Base-by-base conservation (phyloP, 2,329 filamentous ascomycete species). In the Botryotinia calthae region DNA sequence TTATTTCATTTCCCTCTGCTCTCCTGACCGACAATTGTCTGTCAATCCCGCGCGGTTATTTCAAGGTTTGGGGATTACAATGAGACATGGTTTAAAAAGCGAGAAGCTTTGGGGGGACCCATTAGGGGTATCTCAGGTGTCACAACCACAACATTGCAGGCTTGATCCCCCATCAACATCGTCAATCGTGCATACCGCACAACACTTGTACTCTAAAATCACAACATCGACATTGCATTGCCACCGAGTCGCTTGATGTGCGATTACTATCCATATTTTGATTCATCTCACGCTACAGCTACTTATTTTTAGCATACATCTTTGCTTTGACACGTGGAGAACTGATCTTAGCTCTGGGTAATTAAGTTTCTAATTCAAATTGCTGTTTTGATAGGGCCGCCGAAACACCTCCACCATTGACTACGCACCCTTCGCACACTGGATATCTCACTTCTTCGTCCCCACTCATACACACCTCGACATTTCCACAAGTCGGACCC, bases 371-470 rank as follows among this genome's bases (percentile, higher is more conserved):
- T 72, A 51, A 72, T 42, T 37, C 40, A 31, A 67, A 67, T 72
- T 72, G 42, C 37, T 22, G 20, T 20, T 42, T 67, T 72, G 48
- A 67, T 67, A 72, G 62, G 71, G 71, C 66, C 51, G 34, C 70
- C 54, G 71, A 61, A 59, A 71, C 70, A 59, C 51, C 22, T 72
- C 84, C 85, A 71, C 82, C 86, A 72, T 82, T 87, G 71, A 87
- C 87, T 61, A 84, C 87, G 42, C 88, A 89, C 80, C 87, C 89
- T 70, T 91, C 91, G 48, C 90, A 92, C 78, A 86, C 88, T 78
- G 89, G 89, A 75, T 89, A 91, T 81, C 84, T 91, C 74, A 92
- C 91, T 66, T 88, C 89, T 48, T 91, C 90, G 44, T 92, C 91
- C 34, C 89, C 91, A 46, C 82, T 91, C 73, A 86, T 92, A 68